Base-by-base conservation (phyloP, 2,329 filamentous ascomycete species). In the Arthroderma uncinatum region DNA sequence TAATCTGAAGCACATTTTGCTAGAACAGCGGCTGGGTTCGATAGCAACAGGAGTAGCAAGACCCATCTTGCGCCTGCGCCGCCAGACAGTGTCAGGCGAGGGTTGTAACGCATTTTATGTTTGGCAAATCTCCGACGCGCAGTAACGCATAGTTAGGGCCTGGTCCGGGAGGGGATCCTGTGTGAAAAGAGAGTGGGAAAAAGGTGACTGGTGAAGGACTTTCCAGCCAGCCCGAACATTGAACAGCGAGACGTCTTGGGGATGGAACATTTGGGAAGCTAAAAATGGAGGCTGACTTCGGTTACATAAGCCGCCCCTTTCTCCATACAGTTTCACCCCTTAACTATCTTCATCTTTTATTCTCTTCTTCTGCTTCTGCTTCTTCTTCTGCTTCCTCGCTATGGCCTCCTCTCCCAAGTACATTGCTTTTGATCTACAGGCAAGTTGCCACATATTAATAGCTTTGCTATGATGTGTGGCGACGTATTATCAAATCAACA, bases 1-100 rank as follows among this genome's bases (percentile, higher is more conserved):
- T 96, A 98, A 71, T 98, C 91, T 33, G 85, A 88, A 50, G 88
- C 85, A 48, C 42, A 56, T 55, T 63, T 63, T 30, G 47, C 55
- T 14, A 47, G 34, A 39, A 42, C 60, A 58, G 55, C 36, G 9
- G 44, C 44, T n/a, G 44, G 44, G 23, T 33, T 50, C 3, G 25
- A 30, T 14, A 50, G 44, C n/a, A 50, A 16, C 12, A 50, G 44
- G 2, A 50, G 44, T n/a, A 50, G 44, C 44, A 23, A 33, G 25
- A 25, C 44, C 12, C 25, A 50, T 9, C 44, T 8, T n/a, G 44
- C 21, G 19, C 44, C 7, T 16, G 25, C 25, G 44, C 25, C 19
- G n/a, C 25, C 7, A 10, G 25, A 5, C 25, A 30, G 44, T 21
- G 21, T 5, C 21, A 19, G 40, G 19, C 23, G 12, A 33, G 25